Evolutionary conservation across 768 basidiomycete species (phyloP).

Genomic region (Phylloporus scabripes): DNA sequence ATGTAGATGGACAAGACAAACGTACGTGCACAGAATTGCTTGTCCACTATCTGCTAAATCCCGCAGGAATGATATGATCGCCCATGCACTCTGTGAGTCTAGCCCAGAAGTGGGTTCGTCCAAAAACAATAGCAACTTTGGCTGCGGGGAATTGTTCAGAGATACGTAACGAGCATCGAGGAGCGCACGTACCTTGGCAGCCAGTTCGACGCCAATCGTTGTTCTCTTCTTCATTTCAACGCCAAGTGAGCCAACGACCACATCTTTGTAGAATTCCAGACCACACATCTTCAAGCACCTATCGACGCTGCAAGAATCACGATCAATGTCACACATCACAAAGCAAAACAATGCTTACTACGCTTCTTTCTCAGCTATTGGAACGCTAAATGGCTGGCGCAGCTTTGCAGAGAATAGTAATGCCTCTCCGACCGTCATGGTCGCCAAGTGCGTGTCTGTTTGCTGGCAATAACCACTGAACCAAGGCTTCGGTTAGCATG

Average conservation of each 20-base stretch:
- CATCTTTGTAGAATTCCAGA: conserved; percentile 58
- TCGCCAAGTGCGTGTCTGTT: conserved; percentile 71
- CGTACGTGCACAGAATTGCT: conserved; percentile 85
- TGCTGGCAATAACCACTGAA: conserved; percentile 81
- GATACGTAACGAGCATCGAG: not conserved
- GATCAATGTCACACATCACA: too few species aligned
- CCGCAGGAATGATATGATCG: conserved; percentile 68
- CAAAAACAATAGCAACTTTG: conserved; percentile 74
- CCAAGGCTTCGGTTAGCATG: not conserved
- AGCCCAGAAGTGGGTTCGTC: conserved; percentile 89
- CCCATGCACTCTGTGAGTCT: conserved; percentile 85
- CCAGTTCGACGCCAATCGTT: conserved; percentile 84
- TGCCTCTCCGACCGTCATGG: conserved; percentile 75
- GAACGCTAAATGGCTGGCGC: conserved; percentile 65
- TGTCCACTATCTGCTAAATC: conserved; percentile 77
- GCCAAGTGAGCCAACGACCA: conserved; percentile 60
- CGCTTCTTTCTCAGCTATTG: conserved; percentile 66
- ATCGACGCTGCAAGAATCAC: conserved; percentile 40
- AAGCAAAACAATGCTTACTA: conserved; percentile 54
- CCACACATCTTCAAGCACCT: conserved; percentile 59
- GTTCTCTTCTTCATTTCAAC: conserved; percentile 76
- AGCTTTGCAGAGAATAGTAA: conserved; percentile 73
- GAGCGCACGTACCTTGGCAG: conserved; percentile 49
- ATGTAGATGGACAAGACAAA: conserved; percentile 1
- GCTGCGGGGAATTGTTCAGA: conserved; percentile 33